Base-by-base conservation (phyloP, 768 basidiomycete species). In the Peribolospora kevripleyi region DNA sequence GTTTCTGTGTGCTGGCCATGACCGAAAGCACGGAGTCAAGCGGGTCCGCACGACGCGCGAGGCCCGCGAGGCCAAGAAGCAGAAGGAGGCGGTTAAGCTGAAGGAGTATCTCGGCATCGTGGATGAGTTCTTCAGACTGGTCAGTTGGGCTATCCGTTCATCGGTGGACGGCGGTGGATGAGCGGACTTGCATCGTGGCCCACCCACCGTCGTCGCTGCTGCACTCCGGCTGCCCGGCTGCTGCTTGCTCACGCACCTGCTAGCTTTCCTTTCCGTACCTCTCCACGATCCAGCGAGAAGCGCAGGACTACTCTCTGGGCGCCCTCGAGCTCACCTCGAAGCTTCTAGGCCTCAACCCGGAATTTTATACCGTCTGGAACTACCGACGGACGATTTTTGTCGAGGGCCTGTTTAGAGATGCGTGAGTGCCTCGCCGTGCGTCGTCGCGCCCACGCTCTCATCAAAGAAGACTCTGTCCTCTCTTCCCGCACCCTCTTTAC, bases 291-390 rank as follows among this genome's bases (percentile, higher is more conserved):
- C 64, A 95, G 88, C 86, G 82, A 71, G 75, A 74, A 59, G 62
- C 67, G 0, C 67, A 70, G 53, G 82, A 84, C 56, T 84, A 75
- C 74, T 76, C 78, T 57, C 65, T 68, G 39, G 80, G 81, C n/a
- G 77, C 84, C 0, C 76, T 95, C 42, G 71, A 75, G n/a, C 68
- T 81, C 46, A 91, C 88, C 0, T 79, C 79, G 11, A 72, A 71
- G 38, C 67, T 95, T 36, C 76, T 98, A 7, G 77, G 78, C 52
- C 61, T 82, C 46, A 97, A 95, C 64, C 88, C 91, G 3, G 93
- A 98, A 68, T 87, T 87, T 65, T 93, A 93, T 67, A 90, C 91
- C 2, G 71, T 84, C 43, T 97, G 93, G 93, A 91, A 93, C 68
- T 90, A 87, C 68, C 75, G 93, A 49, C 73, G 91, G 41, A 73